Evolutionary conservation across 2,329 filamentous ascomycete genomes (phyloP), one percentile per base, ranked within the genome.

Genomic region (Neodidymelliopsis sp.): DNA sequence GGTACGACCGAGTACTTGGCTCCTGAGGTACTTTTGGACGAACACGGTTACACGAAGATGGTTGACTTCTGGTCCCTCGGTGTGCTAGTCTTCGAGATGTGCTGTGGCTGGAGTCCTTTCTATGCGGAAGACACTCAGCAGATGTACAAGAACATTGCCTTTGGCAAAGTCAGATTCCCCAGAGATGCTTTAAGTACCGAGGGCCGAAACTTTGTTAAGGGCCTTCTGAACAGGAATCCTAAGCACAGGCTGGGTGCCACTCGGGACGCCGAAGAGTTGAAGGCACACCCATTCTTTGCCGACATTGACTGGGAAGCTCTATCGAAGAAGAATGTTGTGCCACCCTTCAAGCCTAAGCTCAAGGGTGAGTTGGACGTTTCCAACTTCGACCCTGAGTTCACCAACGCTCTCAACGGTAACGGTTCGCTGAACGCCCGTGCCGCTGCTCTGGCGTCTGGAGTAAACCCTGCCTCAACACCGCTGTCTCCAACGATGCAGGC

Each of bases 81-180:
- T 48, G 94, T 99, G 36, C 81, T 99, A 44, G 94, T 99, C 1
- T 99, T 99, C 66, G 94, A 99, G 74, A 99, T 99, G 94, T 99
- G 94, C 78, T 99, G 94, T 66, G 94, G 94, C 24, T 99, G 94
- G 94, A 97, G 91, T 66, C 94, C 94, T 0, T 99, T 99, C 76
- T 99, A 97, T 65, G 94, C 94, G 47, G 94, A 99, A 69, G 94
- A 99, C 69, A 99, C 94, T 0, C 94, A 99, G 75, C 94, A 99
- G 74, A 99, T 99, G 94, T 99, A 99, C 80, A 99, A 99, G 81
- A 99, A 99, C 77, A 99, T 99, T 71, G 94, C 94, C 0, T 99
- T 99, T 69, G 94, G 94, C 70, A 99, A 99, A 72, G 94, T 99
- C 49, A 84, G 94, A 53, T 99, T 99, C 73, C 94, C 94, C 6